Evolutionary conservation across 2,329 filamentous ascomycete species (phyloP), one percentile per base, ranked within the genome.

Genomic region (Catunica adiposa): DNA sequence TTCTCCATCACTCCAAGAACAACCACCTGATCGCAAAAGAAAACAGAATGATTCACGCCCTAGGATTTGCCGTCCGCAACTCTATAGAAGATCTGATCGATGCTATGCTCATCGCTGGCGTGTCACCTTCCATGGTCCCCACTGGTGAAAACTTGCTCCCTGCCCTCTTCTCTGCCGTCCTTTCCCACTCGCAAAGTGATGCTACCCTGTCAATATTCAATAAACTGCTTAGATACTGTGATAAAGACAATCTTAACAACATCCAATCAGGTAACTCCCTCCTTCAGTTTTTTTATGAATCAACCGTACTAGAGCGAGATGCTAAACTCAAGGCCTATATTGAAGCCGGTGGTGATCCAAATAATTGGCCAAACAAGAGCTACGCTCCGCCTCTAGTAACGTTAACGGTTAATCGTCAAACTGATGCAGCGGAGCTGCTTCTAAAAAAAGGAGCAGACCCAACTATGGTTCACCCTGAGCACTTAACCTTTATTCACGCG

Each of bases 361-460:
- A 56, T 48, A 20, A 5, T 3, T 44, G 26, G 48, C 47, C 22
- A 3, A 3, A 25, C 15, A 25, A 29, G 8, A 37, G 15, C 3
- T 38, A 22, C 8, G 38, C 55, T 5, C 55, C 55, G 15, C 55
- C 55, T 2, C 48, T 67, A 23, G 58, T 59, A 5, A 54, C 57
- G 4, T 56, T 56, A 9, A 56, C 56, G 23, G 25, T 60, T 5
- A 47, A 59, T 17, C 56, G 53, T 11, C 58, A 60, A 23, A 37
- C 51, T 15, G 57, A 60, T 22, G 51, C 53, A 1, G 59, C 58
- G 1, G 22, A 51, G 1, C 53, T 60, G 5, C 53, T 60, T 1
- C 51, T 60, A 1, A 20, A 53, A 44, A 29, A 42, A 7, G 59
- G 59, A 15, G 59, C 53, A 11, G 53, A 60, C 20, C 57, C 57